Conservation (phyloP, 2,329 filamentous ascomycete species). For the Albifimbria verrucaria region DNA sequence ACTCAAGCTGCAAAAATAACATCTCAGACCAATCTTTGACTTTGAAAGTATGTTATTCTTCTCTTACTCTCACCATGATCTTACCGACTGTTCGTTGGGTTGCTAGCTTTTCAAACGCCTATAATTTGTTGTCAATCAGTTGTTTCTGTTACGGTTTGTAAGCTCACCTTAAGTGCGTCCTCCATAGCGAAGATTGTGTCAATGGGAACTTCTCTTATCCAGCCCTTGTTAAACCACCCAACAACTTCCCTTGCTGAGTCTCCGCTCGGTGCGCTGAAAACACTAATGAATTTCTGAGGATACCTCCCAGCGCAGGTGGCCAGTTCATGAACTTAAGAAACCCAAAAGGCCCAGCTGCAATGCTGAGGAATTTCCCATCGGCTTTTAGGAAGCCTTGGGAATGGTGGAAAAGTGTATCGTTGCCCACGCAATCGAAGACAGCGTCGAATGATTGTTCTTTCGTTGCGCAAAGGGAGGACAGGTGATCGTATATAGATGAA, state of each 20-base stretch:
- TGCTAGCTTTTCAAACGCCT: slow-evolving; percentile 16
- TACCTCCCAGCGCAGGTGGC: slow-evolving; percentile 9
- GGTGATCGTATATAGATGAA: slow-evolving; percentile 13
- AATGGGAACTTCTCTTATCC: slow-evolving; percentile 12
- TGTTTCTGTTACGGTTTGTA: background rate
- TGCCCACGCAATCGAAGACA: slow-evolving; percentile 19
- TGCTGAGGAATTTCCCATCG: slow-evolving; percentile 16
- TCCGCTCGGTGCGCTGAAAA: slow-evolving; percentile 5
- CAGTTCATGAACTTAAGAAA: background rate
- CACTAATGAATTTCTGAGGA: slow-evolving; percentile 8
- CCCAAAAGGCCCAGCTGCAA: slow-evolving; percentile 8
- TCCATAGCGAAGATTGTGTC: slow-evolving; percentile 15
- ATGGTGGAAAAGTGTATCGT: slow-evolving; percentile 15
- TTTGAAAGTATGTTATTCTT: too few relatives aligned
- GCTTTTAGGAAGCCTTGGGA: slow-evolving; percentile 17
- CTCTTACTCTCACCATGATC: slow-evolving; percentile 14
- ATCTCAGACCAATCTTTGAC: too few relatives aligned
- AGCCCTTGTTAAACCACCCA: slow-evolving; percentile 8
- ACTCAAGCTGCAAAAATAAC: too few relatives aligned
- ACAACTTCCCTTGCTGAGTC: slow-evolving; percentile 5
- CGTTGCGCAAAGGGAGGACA: slow-evolving; percentile 3
- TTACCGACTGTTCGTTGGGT: slow-evolving; percentile 15
- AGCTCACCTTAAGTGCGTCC: slow-evolving; percentile 10
- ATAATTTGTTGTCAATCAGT: background rate
- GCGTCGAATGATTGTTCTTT: slow-evolving; percentile 11